phyloP scores from a whole-genome alignment of 495 filamentous ascomycete species.

The Xylaria curta region DNA sequence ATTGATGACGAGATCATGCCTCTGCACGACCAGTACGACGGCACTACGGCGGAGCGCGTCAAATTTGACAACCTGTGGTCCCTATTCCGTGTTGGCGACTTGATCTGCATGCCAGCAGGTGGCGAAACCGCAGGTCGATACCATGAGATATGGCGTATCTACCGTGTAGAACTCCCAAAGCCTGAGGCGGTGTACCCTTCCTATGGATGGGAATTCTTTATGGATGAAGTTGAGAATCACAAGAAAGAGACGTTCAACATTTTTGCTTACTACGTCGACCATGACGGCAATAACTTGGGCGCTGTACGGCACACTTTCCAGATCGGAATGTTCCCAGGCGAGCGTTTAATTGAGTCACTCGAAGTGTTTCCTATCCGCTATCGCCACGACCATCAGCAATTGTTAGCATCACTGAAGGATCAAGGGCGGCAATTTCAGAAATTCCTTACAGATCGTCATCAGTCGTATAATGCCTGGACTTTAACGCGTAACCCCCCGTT shows the following conservation, averaged over 20 bases:
- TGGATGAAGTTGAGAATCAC: conserved; percentile 32
- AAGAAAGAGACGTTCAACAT: conserved; percentile 40
- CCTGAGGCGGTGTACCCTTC: conserved; percentile 30
- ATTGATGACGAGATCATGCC: conserved; percentile 47
- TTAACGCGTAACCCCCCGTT: conserved; percentile 39
- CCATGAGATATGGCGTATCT: conserved; percentile 44
- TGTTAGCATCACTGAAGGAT: conserved; percentile 46
- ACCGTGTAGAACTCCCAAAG: conserved; percentile 35
- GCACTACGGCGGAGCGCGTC: conserved; percentile 32
- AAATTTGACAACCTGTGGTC: conserved; percentile 47
- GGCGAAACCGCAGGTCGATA: conserved; percentile 36
- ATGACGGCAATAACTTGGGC: conserved; percentile 64
- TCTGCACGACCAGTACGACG: conserved; percentile 34
- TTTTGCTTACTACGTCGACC: conserved; percentile 60
- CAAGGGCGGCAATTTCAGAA: conserved; percentile 54
- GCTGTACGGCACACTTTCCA: conserved; percentile 47
- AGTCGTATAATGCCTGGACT: conserved; percentile 53
- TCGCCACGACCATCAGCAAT: conserved; percentile 52
- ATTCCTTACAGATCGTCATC: conserved; percentile 56
- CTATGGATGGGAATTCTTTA: conserved; percentile 36
- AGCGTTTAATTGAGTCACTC: conserved; percentile 59
- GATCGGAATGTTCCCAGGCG: conserved; percentile 61
- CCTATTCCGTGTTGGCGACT: conserved; percentile 45
- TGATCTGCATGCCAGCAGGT: conserved; percentile 40
- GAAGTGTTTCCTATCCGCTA: conserved; percentile 63